phyloP scores from a whole-genome alignment of 148 eudicot genomes.

The Vaccinium myrtillus region DNA sequence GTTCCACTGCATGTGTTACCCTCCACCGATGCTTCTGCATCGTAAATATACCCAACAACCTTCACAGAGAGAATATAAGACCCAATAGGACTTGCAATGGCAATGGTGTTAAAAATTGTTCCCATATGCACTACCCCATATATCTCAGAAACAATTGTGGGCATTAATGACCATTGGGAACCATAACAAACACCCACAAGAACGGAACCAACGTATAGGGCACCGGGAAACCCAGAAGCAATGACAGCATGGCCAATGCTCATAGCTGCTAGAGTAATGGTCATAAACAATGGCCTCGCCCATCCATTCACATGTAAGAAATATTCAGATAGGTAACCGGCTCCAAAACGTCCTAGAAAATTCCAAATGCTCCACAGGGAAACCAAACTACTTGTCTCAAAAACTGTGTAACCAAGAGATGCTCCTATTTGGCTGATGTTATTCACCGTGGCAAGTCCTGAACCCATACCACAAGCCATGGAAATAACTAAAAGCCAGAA shows the following conservation, averaged over 20 bases:
- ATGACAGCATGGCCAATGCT: conserved; percentile 53
- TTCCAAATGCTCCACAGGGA: conserved; percentile 86
- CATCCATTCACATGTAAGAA: conserved; percentile 50
- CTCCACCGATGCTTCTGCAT: conserved; percentile 43
- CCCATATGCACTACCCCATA: conserved; percentile 68
- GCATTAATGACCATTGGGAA: conserved; percentile 80
- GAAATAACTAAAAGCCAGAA: conserved; percentile 68
- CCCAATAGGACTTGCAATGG: conserved; percentile 69
- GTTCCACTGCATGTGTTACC: conserved; percentile 48
- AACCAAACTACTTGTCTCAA: conserved; percentile 62
- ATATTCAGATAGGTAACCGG: conserved; percentile 68
- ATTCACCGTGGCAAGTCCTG: conserved; percentile 67
- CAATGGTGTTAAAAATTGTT: conserved; percentile 68
- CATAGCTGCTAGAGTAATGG: conserved; percentile 53
- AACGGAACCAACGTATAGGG: conserved; percentile 55
- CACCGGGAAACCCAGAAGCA: conserved; percentile 64
- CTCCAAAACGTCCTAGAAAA: conserved; percentile 77
- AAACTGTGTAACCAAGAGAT: conserved; percentile 52
- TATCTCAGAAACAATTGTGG: conserved; percentile 65
- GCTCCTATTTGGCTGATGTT: conserved; percentile 74
- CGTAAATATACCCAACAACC: conserved; percentile 67
- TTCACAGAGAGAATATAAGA: conserved; percentile 66
- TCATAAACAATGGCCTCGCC: conserved; percentile 65
- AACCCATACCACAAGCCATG: conserved; percentile 64
- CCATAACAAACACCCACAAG: conserved; percentile 70